Conservation (phyloP, 345 rosid genomes). For the Orychophragmus violaceus region DNA sequence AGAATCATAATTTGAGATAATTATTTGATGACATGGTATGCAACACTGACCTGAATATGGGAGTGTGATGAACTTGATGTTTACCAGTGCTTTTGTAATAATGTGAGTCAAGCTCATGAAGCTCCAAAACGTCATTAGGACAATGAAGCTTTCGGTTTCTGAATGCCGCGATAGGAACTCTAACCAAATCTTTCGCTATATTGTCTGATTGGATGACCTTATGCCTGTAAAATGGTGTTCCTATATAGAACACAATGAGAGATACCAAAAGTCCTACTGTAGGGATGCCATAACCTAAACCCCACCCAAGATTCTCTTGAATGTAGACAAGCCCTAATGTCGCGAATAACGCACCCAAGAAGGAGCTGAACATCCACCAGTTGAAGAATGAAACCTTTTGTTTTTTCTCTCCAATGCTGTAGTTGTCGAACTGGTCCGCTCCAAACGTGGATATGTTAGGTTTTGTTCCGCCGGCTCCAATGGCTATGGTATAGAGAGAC, state of each 20-base stretch:
- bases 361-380: constrained; percentile 96
- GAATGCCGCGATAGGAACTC: constrained; percentile 54
- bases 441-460: constrained; percentile 95
- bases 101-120: constrained; percentile 55
- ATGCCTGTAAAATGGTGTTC: constrained; percentile 82
- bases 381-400: constrained; percentile 84
- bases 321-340: constrained; percentile 79
- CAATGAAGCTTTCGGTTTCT: constrained; percentile 48
- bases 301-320: constrained; percentile 91
- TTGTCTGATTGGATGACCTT: constrained; percentile 56
- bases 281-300: constrained; percentile 81
- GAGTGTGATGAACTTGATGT: constrained; percentile 59
- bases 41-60: constrained; percentile 49
- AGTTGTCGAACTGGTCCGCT: constrained; percentile 92
- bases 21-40: constrained; percentile 1
- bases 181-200: constrained; percentile 54
- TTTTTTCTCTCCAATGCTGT: constrained; percentile 44
- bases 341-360: constrained; percentile 68
- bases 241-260: constrained; percentile 59
- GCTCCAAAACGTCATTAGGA: constrained; percentile 44
- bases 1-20: constrained; percentile 5
- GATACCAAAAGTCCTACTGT: constrained; percentile 65
- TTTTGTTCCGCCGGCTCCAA: constrained; percentile 89
- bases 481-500: constrained; percentile 69
- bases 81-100: constrained; percentile 51